phyloP scores from a whole-genome alignment of 495 filamentous ascomycete species.

The Aspergillus coremiiformis region DNA sequence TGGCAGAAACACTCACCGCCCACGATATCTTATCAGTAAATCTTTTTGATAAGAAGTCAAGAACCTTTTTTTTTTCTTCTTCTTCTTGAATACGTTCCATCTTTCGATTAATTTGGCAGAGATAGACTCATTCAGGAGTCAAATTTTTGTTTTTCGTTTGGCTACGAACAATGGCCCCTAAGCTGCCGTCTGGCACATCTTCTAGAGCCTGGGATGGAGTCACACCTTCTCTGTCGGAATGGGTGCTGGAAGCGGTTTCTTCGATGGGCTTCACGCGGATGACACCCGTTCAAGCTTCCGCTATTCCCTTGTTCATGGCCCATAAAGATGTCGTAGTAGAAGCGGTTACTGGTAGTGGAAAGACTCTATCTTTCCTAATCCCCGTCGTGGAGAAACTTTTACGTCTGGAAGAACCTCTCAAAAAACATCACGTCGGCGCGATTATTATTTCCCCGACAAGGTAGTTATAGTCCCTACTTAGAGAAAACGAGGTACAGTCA shows the following conservation, averaged over 20 bases:
- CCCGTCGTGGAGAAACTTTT: slow-evolving; percentile 82
- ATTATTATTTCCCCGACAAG: slow-evolving; percentile 88
- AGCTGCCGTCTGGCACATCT: slow-evolving; percentile 29
- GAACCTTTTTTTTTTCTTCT: background rate
- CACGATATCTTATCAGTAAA: slow-evolving; percentile 18
- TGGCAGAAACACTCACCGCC: slow-evolving; percentile 19
- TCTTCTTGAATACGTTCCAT: background rate
- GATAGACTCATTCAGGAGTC: background rate
- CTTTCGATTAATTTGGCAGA: background rate
- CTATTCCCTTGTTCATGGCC: slow-evolving; percentile 81
- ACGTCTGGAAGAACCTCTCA: slow-evolving; percentile 64
- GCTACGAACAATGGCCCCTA: slow-evolving; percentile 28
- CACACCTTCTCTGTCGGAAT: slow-evolving; percentile 73
- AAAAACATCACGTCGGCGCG: slow-evolving; percentile 80
- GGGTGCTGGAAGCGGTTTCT: slow-evolving; percentile 77
- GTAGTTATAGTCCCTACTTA: slow-evolving; percentile 21
- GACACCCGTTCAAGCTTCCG: slow-evolving; percentile 92
- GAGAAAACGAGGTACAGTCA: background rate
- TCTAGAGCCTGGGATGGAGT: slow-evolving; percentile 72
- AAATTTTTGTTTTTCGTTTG: background rate
- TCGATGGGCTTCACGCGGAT: slow-evolving; percentile 81
- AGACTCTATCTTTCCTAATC: slow-evolving; percentile 86
- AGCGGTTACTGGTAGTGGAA: slow-evolving; percentile 92
- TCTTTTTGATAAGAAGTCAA: slow-evolving; percentile 8
- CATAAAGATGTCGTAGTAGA: slow-evolving; percentile 98